These are phyloP conservation scores for Pseudocercospora fijiensis DNA, from an alignment of 2,329 filamentous ascomycete species.

Conservation along the genomic window DNA sequence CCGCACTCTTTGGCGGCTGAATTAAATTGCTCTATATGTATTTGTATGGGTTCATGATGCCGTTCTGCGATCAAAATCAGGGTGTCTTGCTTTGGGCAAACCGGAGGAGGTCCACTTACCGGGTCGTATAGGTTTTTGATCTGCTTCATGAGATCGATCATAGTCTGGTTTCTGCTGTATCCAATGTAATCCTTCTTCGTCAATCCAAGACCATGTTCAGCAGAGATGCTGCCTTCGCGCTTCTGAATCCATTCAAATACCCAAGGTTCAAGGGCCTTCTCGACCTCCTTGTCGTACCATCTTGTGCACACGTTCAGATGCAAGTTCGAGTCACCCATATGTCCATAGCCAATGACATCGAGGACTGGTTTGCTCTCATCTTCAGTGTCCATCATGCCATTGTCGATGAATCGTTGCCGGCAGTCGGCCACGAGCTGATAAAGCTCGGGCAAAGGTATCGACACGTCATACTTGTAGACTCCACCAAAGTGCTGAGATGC, in stretches of 20 bases:
- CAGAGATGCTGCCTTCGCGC: slow-evolving; percentile 88
- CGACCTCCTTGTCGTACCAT: slow-evolving; percentile 81
- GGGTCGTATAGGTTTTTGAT: slow-evolving; percentile 94
- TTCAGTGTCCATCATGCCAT: slow-evolving; percentile 71
- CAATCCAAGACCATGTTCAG: slow-evolving; percentile 89
- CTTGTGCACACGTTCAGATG: slow-evolving; percentile 87
- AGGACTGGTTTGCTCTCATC: slow-evolving; percentile 74
- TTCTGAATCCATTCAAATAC: slow-evolving; percentile 96
- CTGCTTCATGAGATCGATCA: slow-evolving; percentile 89
- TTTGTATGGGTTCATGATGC: slow-evolving; percentile 99
- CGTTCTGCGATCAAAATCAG: slow-evolving; percentile 61
- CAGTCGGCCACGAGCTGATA: slow-evolving; percentile 89
- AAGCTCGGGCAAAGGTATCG: slow-evolving; percentile 82
- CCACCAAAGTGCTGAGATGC: slow-evolving; percentile 85
- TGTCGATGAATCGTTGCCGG: slow-evolving; percentile 66
- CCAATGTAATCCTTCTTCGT: slow-evolving; percentile 95
- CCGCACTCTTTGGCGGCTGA: background rate
- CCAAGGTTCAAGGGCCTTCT: slow-evolving; percentile 85
- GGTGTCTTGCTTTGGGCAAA: background rate
- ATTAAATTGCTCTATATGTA: slow-evolving; percentile 61
- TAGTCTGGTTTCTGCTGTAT: slow-evolving; percentile 85
- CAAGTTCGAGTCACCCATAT: slow-evolving; percentile 96
- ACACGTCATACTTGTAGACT: slow-evolving; percentile 98
- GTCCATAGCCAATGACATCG: slow-evolving; percentile 91
- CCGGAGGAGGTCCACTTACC: slow-evolving; percentile 56